A percentile compares a stretch with the other conserved stretches of the same genome.
phyloP scores from a whole-genome alignment of 805 yeast genomes.

The Kuraishia capsulata region DNA sequence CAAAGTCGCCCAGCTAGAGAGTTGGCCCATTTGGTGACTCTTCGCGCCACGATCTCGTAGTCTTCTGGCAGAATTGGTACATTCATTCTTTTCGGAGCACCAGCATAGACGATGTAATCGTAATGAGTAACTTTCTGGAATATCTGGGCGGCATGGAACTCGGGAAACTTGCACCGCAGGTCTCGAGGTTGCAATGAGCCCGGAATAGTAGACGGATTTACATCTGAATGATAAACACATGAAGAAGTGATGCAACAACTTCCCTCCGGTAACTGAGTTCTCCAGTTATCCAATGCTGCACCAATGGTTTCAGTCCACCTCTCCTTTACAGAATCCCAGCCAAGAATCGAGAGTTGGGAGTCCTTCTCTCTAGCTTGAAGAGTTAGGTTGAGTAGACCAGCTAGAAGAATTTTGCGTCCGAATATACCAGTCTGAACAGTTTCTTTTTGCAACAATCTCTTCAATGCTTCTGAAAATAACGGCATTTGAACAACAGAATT shows the following conservation, averaged over 20 bases:
- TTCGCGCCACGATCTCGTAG: conserved; percentile 34
- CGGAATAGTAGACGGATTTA: background rate
- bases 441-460: conserved; percentile 33
- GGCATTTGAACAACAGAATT: conserved; percentile 1
- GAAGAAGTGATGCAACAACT: conserved; percentile 8
- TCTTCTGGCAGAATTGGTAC: conserved; percentile 44
- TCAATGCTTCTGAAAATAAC: conserved; percentile 19
- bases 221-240: background rate
- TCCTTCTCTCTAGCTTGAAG: conserved; percentile 52
- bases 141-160: conserved; percentile 61
- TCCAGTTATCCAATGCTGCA: conserved; percentile 59
- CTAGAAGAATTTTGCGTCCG: conserved; percentile 52
- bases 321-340: conserved; percentile 22
- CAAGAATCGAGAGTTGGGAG: conserved; percentile 35
- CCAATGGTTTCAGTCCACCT: conserved; percentile 60
- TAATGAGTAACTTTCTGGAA: conserved; percentile 55
- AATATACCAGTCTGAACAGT: conserved; percentile 36
- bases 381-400: conserved; percentile 54
- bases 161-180: conserved; percentile 45
- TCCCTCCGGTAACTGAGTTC: conserved; percentile 22
- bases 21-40: conserved; percentile 40
- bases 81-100: conserved; percentile 68
- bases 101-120: conserved; percentile 68
- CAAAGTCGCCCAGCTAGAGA: conserved; percentile 35
- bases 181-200: conserved; percentile 10